phyloP scores from a whole-genome alignment of 1,139 yeast genomes.

The Pichia sp. region DNA sequence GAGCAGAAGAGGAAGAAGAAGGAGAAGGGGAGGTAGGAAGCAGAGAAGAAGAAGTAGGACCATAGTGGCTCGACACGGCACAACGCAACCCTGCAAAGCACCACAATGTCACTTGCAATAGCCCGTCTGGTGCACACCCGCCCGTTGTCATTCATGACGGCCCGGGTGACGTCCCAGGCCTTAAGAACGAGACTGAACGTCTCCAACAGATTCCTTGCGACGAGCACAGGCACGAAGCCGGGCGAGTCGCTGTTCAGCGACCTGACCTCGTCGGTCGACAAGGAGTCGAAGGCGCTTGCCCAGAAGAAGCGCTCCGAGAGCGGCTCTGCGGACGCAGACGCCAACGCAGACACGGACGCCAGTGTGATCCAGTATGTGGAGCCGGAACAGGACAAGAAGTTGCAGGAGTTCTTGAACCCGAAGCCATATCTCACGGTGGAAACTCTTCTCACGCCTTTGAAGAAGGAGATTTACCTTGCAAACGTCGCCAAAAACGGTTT shows the following conservation, averaged over 20 bases:
- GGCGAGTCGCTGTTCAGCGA: constrained; percentile 24
- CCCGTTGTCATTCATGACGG: background rate
- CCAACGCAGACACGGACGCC: constrained; percentile 14
- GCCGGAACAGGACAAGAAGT: constrained; percentile 36
- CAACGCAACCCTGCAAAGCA: background rate
- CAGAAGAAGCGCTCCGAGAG: background rate
- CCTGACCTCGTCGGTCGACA: constrained; percentile 17
- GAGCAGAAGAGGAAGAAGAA: background rate
- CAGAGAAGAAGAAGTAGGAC: too few relatives aligned
- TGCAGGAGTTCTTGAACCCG: constrained; percentile 40
- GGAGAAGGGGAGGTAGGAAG: background rate
- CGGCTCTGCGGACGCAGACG: constrained; percentile 3
- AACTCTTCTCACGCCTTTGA: constrained; percentile 63
- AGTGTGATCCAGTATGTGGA: constrained; percentile 19
- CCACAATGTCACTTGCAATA: background rate
- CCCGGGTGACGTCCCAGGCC: background rate
- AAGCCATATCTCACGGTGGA: constrained; percentile 43
- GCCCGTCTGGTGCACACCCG: background rate
- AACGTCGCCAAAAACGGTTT: constrained; percentile 68
- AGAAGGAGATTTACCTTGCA: constrained; percentile 55
- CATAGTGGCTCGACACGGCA: too few relatives aligned
- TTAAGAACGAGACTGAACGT: background rate
- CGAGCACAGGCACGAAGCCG: constrained; percentile 9
- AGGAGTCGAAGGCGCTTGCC: background rate
- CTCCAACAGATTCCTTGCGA: background rate